Evolutionary conservation across 2,329 filamentous ascomycete genomes (phyloP), one percentile per base, ranked within the genome.

Genomic region (Hypoxylon sp.): DNA sequence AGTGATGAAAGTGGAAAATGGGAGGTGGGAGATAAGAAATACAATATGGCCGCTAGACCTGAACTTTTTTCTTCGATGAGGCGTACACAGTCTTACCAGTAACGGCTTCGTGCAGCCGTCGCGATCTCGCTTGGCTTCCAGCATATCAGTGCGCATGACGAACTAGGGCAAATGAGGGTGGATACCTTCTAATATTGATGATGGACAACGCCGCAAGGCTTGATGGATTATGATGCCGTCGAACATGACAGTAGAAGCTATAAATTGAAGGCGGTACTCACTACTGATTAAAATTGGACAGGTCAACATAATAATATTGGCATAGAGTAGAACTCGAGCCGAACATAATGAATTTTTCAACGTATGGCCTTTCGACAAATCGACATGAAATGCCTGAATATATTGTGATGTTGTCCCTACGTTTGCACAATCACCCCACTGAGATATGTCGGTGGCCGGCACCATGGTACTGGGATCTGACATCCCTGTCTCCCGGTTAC

Each of bases 401-500:
- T 38, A 19, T 23, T 23, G 19, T 13, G 13, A 13, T 28, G 23
- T 28, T 5, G 38, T 45, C 10, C 23, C 1, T 19, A 17, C 2
- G 9, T 14, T 10, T 17, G 38, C 23, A 32, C 3, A 6, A 14
- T 32, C 11, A 19, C 32, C 21, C 41, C 17, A 32, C 17, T 36
- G 55, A 30, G 6, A 30, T 38, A 48, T 32, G 23, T 43, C 11
- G 23, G 23, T 32, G 14, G 52, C 38, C 52, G n/a, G 28, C 13
- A 17, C 53, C 53, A 58, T 36, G 53, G 53, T 34, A 36, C 30
- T 23, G 53, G 53, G 53, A 58, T 43, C 36, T 11, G 2, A 19
- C 7, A 43, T 21, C 38, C 38, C 38, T 21, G 38, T 43, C 17
- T 21, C 4, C 17, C 17, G 9, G 7, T 19, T 43, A 43, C 38